Evolutionary conservation across 768 basidiomycete species (phyloP).

Genomic region (Russula brevipes): DNA sequence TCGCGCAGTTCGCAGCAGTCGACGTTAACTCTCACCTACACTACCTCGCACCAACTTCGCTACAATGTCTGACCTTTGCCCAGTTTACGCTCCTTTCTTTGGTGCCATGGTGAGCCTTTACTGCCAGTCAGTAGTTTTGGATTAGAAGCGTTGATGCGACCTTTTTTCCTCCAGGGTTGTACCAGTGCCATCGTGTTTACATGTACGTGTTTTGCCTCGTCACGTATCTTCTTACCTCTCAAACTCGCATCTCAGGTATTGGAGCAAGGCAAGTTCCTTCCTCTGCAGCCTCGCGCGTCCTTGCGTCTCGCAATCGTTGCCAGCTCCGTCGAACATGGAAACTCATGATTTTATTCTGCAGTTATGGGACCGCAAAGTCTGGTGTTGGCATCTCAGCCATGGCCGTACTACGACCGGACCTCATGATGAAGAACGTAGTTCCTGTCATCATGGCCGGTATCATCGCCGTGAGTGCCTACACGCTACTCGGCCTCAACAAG

Average conservation of each 20-base stretch:
- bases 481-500: constrained; percentile 41
- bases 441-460: constrained; percentile 99
- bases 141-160: neutral
- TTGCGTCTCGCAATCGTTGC: neutral
- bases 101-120: constrained; percentile 76
- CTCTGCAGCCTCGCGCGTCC: neutral
- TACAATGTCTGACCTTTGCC: constrained; percentile 74
- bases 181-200: constrained; percentile 97
- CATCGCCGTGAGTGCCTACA: constrained; percentile 98
- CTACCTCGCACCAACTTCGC: neutral
- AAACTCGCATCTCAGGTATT: constrained; percentile 48
- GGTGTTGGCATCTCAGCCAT: constrained; percentile 97
- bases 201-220: constrained; percentile 50
- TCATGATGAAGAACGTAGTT: constrained; percentile 77
- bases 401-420: constrained; percentile 88
- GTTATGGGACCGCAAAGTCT: constrained; percentile 99
- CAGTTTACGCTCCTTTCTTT: constrained; percentile 97
- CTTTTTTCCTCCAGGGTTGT: constrained; percentile 64
- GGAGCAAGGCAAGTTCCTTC: constrained; percentile 63
- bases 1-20: neutral
- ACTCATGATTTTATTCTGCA: constrained; percentile 31
- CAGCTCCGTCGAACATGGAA: neutral
- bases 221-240: neutral
- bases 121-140: neutral
- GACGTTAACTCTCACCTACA: neutral